A percentile compares a stretch with the other conserved stretches of the same genome.
phyloP scores from a whole-genome alignment of 495 filamentous ascomycete species.

The Penicillium cosmopolitanum region DNA sequence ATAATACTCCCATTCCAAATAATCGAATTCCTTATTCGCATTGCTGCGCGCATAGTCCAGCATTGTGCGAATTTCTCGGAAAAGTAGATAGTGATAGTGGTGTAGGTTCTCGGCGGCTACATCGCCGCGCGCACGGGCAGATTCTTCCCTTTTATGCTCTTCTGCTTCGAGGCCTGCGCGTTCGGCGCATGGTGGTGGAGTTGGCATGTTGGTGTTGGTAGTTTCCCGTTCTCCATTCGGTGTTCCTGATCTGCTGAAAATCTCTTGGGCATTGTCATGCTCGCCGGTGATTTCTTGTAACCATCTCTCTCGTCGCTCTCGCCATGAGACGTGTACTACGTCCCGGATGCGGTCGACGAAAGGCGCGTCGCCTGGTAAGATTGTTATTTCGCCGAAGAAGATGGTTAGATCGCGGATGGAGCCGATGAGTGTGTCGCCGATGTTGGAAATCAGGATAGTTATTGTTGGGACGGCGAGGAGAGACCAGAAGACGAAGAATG shows the following conservation, averaged over 20 bases:
- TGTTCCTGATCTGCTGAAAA: neutral
- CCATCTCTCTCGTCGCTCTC: slow-evolving; percentile 28
- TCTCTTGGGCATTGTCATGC: slow-evolving; percentile 7
- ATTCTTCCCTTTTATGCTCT: slow-evolving; percentile 43
- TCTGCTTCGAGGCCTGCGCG: slow-evolving; percentile 30
- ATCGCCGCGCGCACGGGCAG: slow-evolving; percentile 48
- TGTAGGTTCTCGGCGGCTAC: slow-evolving; percentile 47
- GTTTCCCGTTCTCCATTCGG: neutral
- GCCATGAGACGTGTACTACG: slow-evolving; percentile 22
- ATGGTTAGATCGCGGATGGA: slow-evolving; percentile 69
- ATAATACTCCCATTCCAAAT: slow-evolving; percentile 82
- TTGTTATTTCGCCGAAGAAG: slow-evolving; percentile 71
- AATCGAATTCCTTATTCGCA: slow-evolving; percentile 71
- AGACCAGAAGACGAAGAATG: slow-evolving; percentile 91
- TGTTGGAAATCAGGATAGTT: slow-evolving; percentile 83
- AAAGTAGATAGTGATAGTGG: slow-evolving; percentile 68
- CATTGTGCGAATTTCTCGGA: slow-evolving; percentile 69
- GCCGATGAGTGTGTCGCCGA: slow-evolving; percentile 68
- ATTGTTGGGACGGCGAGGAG: slow-evolving; percentile 80
- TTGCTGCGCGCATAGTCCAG: slow-evolving; percentile 62
- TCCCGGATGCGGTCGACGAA: slow-evolving; percentile 25
- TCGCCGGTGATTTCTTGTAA: slow-evolving; percentile 29
- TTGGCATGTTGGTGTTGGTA: slow-evolving; percentile 1
- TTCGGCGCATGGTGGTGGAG: neutral
- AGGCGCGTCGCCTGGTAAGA: slow-evolving; percentile 67